A percentile compares a stretch with the other conserved stretches of the same genome.
phyloP scores from a whole-genome alignment of 768 basidiomycete species.

The Collybia nuda region DNA sequence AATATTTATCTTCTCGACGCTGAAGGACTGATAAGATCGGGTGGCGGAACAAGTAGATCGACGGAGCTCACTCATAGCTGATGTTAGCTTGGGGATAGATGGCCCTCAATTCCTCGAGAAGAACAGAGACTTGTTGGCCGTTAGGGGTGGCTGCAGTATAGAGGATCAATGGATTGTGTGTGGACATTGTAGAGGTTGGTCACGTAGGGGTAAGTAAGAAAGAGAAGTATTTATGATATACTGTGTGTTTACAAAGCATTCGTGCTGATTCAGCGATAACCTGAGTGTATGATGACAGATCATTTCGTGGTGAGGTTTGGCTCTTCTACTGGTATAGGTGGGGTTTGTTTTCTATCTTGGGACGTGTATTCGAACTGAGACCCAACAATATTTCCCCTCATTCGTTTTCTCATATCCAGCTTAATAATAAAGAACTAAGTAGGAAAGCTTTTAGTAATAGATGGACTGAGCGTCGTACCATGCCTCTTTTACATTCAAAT shows the following conservation, averaged over 20 bases:
- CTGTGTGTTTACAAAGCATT: not conserved
- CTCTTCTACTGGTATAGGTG: not conserved
- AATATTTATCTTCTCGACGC: constrained; percentile 1
- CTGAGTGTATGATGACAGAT: no score
- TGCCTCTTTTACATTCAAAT: constrained; percentile 89
- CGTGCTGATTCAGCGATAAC: not conserved
- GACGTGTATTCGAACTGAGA: constrained; percentile 44
- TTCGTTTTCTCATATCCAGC: constrained; percentile 85
- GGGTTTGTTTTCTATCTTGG: not conserved
- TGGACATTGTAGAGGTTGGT: constrained; percentile 21
- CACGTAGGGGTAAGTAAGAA: constrained; percentile 27
- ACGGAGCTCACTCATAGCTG: no score
- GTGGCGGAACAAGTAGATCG: no score
- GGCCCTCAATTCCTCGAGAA: constrained; percentile 59
- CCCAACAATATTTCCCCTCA: constrained; percentile 70
- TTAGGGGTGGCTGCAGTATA: constrained; percentile 65
- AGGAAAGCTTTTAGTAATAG: not conserved
- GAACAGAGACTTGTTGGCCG: constrained; percentile 46
- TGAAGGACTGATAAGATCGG: not conserved
- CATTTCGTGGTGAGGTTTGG: not conserved
- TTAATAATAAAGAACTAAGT: constrained; percentile 22
- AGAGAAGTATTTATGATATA: not conserved
- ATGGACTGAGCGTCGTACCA: constrained; percentile 49
- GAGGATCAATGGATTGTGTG: constrained; percentile 44
- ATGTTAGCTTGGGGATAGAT: not conserved